Conservation (phyloP, 2,329 filamentous ascomycete genomes). For the Trichoderma sp. region DNA sequence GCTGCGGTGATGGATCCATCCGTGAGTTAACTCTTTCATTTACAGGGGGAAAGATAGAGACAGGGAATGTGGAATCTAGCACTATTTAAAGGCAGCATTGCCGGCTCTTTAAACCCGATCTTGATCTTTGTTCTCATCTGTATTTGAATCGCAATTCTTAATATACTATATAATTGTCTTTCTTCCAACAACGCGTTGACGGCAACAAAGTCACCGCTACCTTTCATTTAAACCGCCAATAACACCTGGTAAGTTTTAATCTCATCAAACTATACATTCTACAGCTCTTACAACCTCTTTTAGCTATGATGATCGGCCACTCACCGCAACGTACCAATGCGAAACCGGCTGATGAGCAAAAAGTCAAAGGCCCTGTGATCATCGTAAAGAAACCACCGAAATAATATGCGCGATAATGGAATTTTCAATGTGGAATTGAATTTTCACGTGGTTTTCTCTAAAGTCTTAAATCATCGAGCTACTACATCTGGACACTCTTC, state of each 20-base stretch:
- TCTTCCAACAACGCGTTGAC: not conserved
- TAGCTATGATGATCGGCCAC: not conserved
- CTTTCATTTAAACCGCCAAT: not conserved
- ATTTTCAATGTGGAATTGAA: not conserved
- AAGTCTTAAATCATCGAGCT: not conserved
- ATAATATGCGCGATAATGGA: not conserved
- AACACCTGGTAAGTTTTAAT: not conserved
- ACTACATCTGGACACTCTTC: not conserved
- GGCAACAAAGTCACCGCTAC: not conserved
- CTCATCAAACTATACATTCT: not conserved
- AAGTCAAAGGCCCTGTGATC: not conserved
- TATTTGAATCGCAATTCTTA: not conserved
- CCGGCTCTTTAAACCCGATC: not conserved
- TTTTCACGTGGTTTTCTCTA: not conserved
- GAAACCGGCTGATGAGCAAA: not conserved
- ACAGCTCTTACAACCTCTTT: not conserved
- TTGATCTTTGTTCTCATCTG: not conserved
- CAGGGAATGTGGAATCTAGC: not conserved
- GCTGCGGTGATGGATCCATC: not conserved
- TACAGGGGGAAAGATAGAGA: not conserved
- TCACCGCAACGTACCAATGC: not conserved
- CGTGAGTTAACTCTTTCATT: no score
- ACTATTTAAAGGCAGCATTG: not conserved
- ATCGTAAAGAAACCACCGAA: not conserved
- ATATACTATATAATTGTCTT: not conserved